These are phyloP conservation scores for Linum lewisii DNA, from an alignment of 345 rosid genomes.

Conservation along the genomic window DNA sequence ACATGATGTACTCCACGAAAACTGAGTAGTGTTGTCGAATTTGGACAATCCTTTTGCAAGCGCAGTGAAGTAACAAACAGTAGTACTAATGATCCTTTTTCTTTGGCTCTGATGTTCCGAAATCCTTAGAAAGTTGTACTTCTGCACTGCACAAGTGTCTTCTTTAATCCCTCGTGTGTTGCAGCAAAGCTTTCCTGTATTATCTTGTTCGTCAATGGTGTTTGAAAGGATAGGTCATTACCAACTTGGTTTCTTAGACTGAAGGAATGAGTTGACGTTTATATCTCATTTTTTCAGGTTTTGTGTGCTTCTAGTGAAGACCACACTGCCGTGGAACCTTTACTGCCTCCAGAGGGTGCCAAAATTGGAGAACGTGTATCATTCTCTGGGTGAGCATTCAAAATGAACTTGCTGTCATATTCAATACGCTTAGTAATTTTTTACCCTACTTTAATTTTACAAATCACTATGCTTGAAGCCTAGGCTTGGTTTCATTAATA, in stretches of 20 bases:
- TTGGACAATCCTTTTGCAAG: too few relatives aligned
- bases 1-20: too few relatives aligned
- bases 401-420: not conserved
- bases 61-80: too few relatives aligned
- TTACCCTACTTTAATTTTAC: not conserved
- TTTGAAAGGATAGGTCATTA: too few relatives aligned
- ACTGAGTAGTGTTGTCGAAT: too few relatives aligned
- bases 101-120: too few relatives aligned
- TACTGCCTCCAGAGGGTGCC: conserved; percentile 79
- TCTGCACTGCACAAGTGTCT: not conserved
- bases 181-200: too few relatives aligned
- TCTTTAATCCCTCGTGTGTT: not conserved
- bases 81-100: too few relatives aligned
- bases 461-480: not conserved
- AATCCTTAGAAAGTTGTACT: too few relatives aligned
- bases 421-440: not conserved
- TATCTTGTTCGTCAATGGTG: too few relatives aligned
- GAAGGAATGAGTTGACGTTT: conserved; percentile 5
- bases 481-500: not conserved
- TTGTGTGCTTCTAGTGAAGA: conserved; percentile 88
- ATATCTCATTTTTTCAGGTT: conserved; percentile 39
- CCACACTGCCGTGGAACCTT: conserved; percentile 67
- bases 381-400: conserved; percentile 58
- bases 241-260: not conserved
- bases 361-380: conserved; percentile 61